These are phyloP conservation scores for Macrolepiota dolichaula DNA, from an alignment of 768 basidiomycete genomes.

Conservation along the genomic window DNA sequence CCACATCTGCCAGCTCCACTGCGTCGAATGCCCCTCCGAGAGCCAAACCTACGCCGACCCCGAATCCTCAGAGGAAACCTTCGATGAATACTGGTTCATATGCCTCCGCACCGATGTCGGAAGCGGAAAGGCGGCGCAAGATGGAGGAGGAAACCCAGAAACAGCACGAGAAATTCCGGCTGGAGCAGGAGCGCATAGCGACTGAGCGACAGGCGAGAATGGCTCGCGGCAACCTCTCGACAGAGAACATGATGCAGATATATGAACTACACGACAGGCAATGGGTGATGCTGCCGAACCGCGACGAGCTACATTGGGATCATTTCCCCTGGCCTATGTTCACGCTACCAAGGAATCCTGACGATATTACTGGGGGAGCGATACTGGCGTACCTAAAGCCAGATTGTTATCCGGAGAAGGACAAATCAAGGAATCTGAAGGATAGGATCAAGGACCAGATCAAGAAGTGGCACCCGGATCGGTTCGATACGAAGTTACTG, in stretches of 20 bases:
- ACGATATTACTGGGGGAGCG: constrained; percentile 54
- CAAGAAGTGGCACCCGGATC: constrained; percentile 79
- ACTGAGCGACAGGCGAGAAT: constrained; percentile 50
- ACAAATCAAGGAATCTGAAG: constrained; percentile 51
- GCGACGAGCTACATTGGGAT: constrained; percentile 52
- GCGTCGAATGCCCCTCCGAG: constrained; percentile 18
- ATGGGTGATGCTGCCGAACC: constrained; percentile 47
- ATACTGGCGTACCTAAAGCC: constrained; percentile 64
- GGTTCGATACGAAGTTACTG: constrained; percentile 70
- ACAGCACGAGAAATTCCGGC: constrained; percentile 68
- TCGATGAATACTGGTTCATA: constrained; percentile 30
- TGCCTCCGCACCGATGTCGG: constrained; percentile 25
- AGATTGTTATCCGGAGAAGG: constrained; percentile 47
- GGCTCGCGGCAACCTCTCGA: constrained; percentile 48
- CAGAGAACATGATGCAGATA: constrained; percentile 52
- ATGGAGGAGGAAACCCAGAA: constrained; percentile 60
- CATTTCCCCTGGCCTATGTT: constrained; percentile 77
- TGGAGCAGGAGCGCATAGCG: constrained; percentile 63
- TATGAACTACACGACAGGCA: constrained; percentile 61
- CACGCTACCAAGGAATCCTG: constrained; percentile 50
- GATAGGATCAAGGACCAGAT: constrained; percentile 77
- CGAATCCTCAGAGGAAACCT: constrained; percentile 28
- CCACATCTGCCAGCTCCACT: constrained; percentile 23
- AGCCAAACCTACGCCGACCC: constrained; percentile 23
- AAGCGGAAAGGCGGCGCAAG: constrained; percentile 60